Conservation (phyloP, 1,284 basidiomycete species). For the Prillingera fragicola region DNA sequence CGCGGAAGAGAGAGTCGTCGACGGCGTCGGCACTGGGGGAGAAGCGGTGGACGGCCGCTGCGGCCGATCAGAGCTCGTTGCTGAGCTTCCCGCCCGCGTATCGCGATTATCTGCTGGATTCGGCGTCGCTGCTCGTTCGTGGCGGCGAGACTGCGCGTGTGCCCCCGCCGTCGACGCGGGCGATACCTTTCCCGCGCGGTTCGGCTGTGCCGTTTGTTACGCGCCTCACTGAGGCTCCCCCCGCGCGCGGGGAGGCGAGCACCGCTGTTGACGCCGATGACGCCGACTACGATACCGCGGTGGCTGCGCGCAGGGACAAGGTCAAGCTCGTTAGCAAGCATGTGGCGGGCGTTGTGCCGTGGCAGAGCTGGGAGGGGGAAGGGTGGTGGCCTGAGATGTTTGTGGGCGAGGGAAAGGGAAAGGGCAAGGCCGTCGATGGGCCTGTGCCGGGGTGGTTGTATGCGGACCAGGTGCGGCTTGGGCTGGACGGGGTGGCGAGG, state of each 20-base stretch:
- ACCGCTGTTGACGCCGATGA: not conserved
- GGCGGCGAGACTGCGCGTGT: too few relatives aligned
- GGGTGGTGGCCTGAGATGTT: constrained; percentile 44
- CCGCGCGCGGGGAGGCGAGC: not conserved
- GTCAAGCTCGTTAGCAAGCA: too few relatives aligned
- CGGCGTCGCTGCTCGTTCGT: not conserved
- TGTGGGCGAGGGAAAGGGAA: constrained; percentile 27
- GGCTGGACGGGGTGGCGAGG: constrained; percentile 30
- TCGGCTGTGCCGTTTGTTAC: constrained; percentile 29
- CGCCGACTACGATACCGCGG: too few relatives aligned
- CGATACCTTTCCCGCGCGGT: constrained; percentile 22
- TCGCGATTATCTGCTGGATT: constrained; percentile 9
- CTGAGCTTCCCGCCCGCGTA: constrained; percentile 9
- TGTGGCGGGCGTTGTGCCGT: constrained; percentile 19
- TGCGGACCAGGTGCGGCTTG: constrained; percentile 32
- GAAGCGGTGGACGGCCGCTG: too few relatives aligned
- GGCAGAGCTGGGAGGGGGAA: constrained; percentile 44
- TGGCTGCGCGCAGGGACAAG: too few relatives aligned
- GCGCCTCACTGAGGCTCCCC: constrained; percentile 13
- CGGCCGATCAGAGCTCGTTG: too few relatives aligned
- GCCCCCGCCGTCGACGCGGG: not conserved
- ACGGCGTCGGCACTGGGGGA: not conserved
- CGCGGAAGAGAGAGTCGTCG: not conserved
- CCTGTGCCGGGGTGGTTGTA: constrained; percentile 24
- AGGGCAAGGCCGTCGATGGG: constrained; percentile 4